Evolutionary conservation across 208 protist species (phyloP), one percentile per base, ranked within the genome.

Genomic region (Phytomonas sp.): DNA sequence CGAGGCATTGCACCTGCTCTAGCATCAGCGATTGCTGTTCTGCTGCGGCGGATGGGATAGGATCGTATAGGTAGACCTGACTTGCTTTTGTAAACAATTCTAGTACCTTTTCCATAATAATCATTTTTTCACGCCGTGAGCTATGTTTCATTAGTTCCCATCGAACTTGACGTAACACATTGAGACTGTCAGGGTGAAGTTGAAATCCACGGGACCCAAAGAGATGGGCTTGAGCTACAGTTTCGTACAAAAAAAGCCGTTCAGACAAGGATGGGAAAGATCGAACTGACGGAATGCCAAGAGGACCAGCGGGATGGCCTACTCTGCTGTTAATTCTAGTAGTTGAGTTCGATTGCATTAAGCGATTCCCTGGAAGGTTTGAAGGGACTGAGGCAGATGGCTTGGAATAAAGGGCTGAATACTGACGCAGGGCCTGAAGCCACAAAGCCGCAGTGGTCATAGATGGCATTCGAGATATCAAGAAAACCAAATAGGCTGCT

Each of bases 1-100:
- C 85, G 28, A 91, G 72, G 60, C 82, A 91, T 67, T 91, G 82
- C 65, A 91, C 40, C 71, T 91, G 85, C 68, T 91, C 82, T 51
- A 85, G 66, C 20, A 77, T 67, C 11, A 91, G 46, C 33, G 60
- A 73, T 59, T 85, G 80, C 28, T 71, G 72, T 62, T 74, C 70
- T 20, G 53, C 60, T 60, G 76, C 67, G 51, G 28, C 59, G 26
- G 9, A 23, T 31, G 67, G 53, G 30, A 46, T 37, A 36, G 59
- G 32, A 30, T 53, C 53, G 23, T 66, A 23, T 51, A 34, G 34
- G 17, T 36, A 60, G 67, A 17, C 0, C 67, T 53, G 29, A 32
- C n/a, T 36, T 64, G 67, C 59, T 33, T 62, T 66, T 30, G 74
- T 23, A 62, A 86, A 87, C n/a, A 77, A 70, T 29, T 61, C 31